phyloP scores from a whole-genome alignment of 2,329 filamentous ascomycete genomes.

The Microcera coccophila region DNA sequence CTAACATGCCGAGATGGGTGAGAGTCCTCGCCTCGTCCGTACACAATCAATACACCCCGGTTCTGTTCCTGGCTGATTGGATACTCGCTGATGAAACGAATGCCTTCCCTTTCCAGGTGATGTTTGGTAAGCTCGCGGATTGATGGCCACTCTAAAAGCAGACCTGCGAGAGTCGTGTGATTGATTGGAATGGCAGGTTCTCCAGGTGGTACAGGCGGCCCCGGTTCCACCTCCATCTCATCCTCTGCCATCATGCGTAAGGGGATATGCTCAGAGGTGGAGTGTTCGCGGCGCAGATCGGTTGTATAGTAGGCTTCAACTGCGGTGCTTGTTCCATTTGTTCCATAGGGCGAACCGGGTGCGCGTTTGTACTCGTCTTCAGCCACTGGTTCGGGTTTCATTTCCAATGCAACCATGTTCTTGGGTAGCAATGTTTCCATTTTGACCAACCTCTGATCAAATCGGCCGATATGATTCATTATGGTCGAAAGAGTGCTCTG shows the following conservation, averaged over 20 bases:
- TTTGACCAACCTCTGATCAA: slow-evolving; percentile 38
- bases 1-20: slow-evolving; percentile 52
- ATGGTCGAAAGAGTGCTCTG: slow-evolving; percentile 36
- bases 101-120: slow-evolving; percentile 45
- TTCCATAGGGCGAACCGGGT: slow-evolving; percentile 18
- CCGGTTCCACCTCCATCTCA: slow-evolving; percentile 49
- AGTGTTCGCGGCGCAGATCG: slow-evolving; percentile 25
- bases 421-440: slow-evolving; percentile 31
- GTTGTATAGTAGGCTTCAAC: slow-evolving; percentile 18
- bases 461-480: slow-evolving; percentile 34
- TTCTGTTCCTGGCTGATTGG: slow-evolving; percentile 72
- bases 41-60: slow-evolving; percentile 69
- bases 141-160: slow-evolving; percentile 68
- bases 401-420: slow-evolving; percentile 12
- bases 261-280: slow-evolving; percentile 24
- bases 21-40: slow-evolving; percentile 73
- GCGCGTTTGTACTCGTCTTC: slow-evolving; percentile 30
- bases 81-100: slow-evolving; percentile 62
- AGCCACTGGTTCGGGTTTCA: slow-evolving; percentile 28
- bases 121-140: slow-evolving; percentile 61
- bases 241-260: slow-evolving; percentile 40
- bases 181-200: slow-evolving; percentile 73
- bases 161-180: slow-evolving; percentile 85
- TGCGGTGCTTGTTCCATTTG: slow-evolving; percentile 17
- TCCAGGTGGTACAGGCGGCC: slow-evolving; percentile 51